Evolutionary conservation across 176 grass and related monocot species (phyloP).

Genomic region (Triticum monococcum): DNA sequence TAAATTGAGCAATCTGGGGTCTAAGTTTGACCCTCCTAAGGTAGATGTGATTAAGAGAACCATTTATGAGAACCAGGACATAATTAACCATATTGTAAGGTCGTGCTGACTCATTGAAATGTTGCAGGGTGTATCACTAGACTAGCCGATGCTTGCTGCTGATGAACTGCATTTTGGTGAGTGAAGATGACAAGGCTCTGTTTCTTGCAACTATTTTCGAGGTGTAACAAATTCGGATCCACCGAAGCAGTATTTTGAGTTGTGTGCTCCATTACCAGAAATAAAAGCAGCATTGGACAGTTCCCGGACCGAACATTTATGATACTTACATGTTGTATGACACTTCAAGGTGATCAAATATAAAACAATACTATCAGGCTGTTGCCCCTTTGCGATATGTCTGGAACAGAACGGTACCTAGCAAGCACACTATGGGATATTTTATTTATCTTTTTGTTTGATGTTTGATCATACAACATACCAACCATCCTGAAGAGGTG

Average conservation of each 20-base stretch:
- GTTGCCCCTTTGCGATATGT: not conserved
- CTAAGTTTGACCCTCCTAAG: conserved; percentile 84
- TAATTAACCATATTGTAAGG: not conserved
- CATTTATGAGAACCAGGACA: not conserved
- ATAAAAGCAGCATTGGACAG: conserved; percentile 14
- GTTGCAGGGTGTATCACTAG: conserved; percentile 58
- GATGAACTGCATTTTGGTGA: conserved; percentile 21
- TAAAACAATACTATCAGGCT: not conserved
- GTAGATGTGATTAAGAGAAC: conserved; percentile 24
- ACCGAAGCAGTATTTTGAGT: not conserved
- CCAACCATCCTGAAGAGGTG: not conserved
- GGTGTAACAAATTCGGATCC: not conserved
- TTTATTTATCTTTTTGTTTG: not conserved
- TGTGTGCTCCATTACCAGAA: not conserved
- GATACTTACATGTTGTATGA: not conserved
- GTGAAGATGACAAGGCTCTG: not conserved
- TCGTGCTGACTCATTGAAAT: conserved; percentile 18
- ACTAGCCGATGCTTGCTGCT: conserved; percentile 11
- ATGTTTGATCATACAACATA: not conserved
- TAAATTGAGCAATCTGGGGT: conserved; percentile 90
- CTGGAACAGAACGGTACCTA: not conserved
- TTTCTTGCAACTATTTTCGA: not conserved
- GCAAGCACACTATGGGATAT: not conserved
- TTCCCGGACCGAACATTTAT: not conserved
- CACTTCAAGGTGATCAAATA: not conserved